Percentiles rank a stretch among this genome's conserved stretches.
These are phyloP conservation scores for Colletotrichum sp. DNA, from an alignment of 2,329 filamentous ascomycete genomes.

Conservation along the genomic window DNA sequence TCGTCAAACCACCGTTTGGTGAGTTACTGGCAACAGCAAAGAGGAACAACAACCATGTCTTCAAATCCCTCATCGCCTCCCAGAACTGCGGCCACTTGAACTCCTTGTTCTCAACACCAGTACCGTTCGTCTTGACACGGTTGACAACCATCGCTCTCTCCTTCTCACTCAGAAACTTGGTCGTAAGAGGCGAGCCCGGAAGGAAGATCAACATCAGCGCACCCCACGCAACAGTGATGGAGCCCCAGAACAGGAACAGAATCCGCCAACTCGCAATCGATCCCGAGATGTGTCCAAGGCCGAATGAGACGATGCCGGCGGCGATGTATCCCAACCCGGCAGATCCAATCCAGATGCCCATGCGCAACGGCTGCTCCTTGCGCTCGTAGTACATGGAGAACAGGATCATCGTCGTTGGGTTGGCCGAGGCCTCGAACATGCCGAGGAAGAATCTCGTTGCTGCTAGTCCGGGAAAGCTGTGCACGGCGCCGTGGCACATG, in stretches of 20 bases:
- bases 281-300: conserved; percentile 55
- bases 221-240: conserved; percentile 62
- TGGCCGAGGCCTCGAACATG: conserved; percentile 28
- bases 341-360: conserved; percentile 69
- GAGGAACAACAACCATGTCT: conserved; percentile 63
- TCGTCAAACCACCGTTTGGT: conserved; percentile 46
- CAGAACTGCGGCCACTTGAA: conserved; percentile 72
- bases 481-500: conserved; percentile 28
- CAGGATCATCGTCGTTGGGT: conserved; percentile 50
- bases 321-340: conserved; percentile 63
- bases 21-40: conserved; percentile 69
- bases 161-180: conserved; percentile 60
- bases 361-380: conserved; percentile 64
- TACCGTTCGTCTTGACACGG: conserved; percentile 74
- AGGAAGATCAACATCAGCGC: conserved; percentile 65
- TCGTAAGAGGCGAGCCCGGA: conserved; percentile 59
- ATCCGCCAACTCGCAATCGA: conserved; percentile 42
- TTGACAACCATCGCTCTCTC: conserved; percentile 73
- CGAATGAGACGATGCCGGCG: conserved; percentile 60
- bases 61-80: conserved; percentile 51
- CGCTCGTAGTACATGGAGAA: conserved; percentile 52
- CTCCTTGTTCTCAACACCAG: conserved; percentile 75
- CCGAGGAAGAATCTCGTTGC: conserved; percentile 24
- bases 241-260: conserved; percentile 65
- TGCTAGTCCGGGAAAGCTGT: conserved; percentile 19